Evolutionary conservation across 345 rosid genomes (phyloP).

Genomic region (Gossypium mustelinum): DNA sequence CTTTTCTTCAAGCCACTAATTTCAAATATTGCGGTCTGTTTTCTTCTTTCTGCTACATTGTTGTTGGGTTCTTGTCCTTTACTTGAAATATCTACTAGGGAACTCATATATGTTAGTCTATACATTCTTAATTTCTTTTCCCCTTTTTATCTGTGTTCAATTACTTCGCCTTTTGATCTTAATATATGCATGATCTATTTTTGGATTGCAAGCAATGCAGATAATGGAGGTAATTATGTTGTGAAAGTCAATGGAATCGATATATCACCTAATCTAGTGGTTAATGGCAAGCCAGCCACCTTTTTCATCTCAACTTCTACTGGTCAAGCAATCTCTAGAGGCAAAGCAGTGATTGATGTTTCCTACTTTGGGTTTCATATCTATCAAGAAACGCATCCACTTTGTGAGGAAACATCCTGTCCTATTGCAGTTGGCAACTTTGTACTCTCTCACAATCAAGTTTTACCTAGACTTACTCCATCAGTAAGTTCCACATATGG

Average conservation of each 20-base stretch:
- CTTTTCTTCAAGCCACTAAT: conserved; percentile 19
- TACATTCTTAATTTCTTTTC: neutral
- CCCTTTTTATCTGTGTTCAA: neutral
- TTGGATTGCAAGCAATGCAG: conserved; percentile 24
- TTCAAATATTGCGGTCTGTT: conserved; percentile 32
- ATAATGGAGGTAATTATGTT: conserved; percentile 30
- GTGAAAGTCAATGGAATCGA: conserved; percentile 41
- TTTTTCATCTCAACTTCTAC: conserved; percentile 35
- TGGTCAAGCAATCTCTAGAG: conserved; percentile 38
- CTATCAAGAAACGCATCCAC: conserved; percentile 41
- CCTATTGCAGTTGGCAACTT: conserved; percentile 42
- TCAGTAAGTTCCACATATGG: conserved; percentile 34
- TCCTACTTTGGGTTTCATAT: conserved; percentile 39
- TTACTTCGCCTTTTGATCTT: neutral
- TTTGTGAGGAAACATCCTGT: conserved; percentile 49
- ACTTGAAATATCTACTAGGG: neutral
- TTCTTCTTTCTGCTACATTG: neutral
- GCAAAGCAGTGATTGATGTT: conserved; percentile 45
- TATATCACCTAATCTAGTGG: conserved; percentile 47
- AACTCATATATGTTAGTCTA: neutral
- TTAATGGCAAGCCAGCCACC: conserved; percentile 39
- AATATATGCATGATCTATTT: neutral
- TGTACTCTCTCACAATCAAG: conserved; percentile 50
- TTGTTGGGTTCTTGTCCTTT: neutral
- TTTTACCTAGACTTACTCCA: conserved; percentile 43